Evolutionary conservation across 2,329 filamentous ascomycete species (phyloP).

Genomic region (Calonectria ilicicola): DNA sequence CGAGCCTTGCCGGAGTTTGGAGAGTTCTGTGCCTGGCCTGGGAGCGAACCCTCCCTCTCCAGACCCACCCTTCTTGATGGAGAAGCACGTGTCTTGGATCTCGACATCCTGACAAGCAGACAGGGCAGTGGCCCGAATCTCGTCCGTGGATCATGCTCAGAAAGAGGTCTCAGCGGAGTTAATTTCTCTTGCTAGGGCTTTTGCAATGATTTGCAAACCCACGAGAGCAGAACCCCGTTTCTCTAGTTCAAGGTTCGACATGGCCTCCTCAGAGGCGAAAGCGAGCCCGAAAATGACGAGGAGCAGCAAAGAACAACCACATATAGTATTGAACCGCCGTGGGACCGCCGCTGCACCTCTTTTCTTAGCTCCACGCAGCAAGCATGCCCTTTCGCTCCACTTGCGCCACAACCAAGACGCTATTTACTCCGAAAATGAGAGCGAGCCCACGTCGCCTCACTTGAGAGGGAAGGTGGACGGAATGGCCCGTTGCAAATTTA

Average conservation of each 20-base stretch:
- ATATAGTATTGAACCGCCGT: neutral
- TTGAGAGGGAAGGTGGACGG: conserved; percentile 4
- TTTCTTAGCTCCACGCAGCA: too few species aligned
- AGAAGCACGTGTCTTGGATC: neutral
- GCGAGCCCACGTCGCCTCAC: neutral
- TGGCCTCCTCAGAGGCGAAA: neutral
- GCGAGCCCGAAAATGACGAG: neutral
- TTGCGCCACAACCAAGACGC: neutral
- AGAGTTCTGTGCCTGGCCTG: neutral
- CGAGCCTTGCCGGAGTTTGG: neutral
- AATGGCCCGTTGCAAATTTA: conserved; percentile 10
- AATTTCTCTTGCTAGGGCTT: neutral
- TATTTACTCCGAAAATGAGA: neutral
- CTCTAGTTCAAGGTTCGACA: neutral
- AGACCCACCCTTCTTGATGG: neutral
- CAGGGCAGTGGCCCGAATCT: neutral
- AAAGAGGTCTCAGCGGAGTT: neutral
- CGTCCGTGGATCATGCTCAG: neutral
- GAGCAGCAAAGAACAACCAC: neutral
- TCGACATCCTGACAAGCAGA: neutral
- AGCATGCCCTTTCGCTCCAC: neutral
- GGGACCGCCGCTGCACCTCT: neutral
- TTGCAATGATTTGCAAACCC: neutral
- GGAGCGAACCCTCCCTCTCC: neutral
- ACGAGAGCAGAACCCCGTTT: neutral